Evolutionary conservation across 495 filamentous ascomycete species (phyloP), one percentile per base, ranked within the genome.

Genomic region (Trichocladium uniseriatum): DNA sequence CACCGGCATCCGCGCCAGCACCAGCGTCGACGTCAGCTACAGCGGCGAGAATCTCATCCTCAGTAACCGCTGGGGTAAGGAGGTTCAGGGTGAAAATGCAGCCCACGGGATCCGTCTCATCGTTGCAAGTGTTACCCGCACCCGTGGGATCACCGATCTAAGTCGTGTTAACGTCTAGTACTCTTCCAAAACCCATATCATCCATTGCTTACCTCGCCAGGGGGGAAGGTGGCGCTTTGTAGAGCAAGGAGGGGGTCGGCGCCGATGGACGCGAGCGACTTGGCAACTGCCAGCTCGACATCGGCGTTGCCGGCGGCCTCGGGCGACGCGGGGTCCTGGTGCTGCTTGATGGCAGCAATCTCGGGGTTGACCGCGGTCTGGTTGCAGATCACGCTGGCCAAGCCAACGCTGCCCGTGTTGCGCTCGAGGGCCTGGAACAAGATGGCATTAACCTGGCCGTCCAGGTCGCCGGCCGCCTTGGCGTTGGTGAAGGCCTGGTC

Each of bases 401-500:
- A 59, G 24, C 80, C 81, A 47, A 84, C 79, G 13, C 53, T 53
- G 9, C 64, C 69, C 13, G 81, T 83, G 65, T 84, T 84, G 38
- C 79, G 71, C 66, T 84, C 81, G 15, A 84, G 66, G 46, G 77
- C 74, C 45, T 77, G 75, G 65, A 73, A 84, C 45, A 82, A 66
- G 49, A 84, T 67, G 37, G 81, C 80, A 46, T 72, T 71, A 28
- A 69, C 63, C 75, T 74, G 72, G 49, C 74, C 75, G 9, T 74
- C 63, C 18, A 82, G 57, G 57, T 83, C 77, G 27, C 69, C 69
- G 40, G 76, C 77, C 5, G 65, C 80, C 61, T 83, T 82, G 39
- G 79, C 77, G 56, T 84, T 84, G 61, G 81, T 82, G 63, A 84
- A 83, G 54, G 81, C 81, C 62, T 80, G 79, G 66, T 84, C 81